These are phyloP conservation scores for Pythium scleroteichum DNA, from an alignment of 352 stramenopile species.

Conservation along the genomic window DNA sequence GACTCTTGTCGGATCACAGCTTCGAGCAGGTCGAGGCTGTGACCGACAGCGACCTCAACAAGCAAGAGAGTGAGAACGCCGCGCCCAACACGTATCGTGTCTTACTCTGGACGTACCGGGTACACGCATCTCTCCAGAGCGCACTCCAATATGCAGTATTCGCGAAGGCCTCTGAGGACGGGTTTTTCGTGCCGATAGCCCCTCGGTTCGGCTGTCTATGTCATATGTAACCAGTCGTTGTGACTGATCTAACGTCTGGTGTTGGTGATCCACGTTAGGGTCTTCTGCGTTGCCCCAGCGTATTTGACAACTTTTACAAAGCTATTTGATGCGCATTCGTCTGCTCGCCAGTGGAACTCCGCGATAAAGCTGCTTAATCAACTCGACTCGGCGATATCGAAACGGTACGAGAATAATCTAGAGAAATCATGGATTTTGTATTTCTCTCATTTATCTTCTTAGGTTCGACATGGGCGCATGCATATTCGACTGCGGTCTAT, in stretches of 20 bases:
- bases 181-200: constrained; percentile 80
- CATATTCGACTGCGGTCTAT: constrained; percentile 85
- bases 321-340: constrained; percentile 64
- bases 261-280: constrained; percentile 29
- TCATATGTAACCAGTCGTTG: no score
- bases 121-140: constrained; percentile 74
- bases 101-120: constrained; percentile 76
- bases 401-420: constrained; percentile 39
- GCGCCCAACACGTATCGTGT: constrained; percentile 71
- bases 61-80: constrained; percentile 77
- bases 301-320: constrained; percentile 81
- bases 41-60: constrained; percentile 50
- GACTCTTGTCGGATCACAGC: constrained; percentile 46
- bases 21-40: constrained; percentile 73
- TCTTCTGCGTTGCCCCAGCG: constrained; percentile 77
- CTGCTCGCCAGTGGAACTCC: constrained; percentile 63
- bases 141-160: constrained; percentile 76
- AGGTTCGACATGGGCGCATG: constrained; percentile 82
- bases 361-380: constrained; percentile 75
- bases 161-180: constrained; percentile 79
- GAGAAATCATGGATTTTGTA: neutral
- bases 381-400: constrained; percentile 60
- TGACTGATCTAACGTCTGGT: no score
- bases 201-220: constrained; percentile 69
- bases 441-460: neutral